Base-by-base conservation (phyloP, 192 early-diverging fungal species). In the Backusella morwellensis region DNA sequence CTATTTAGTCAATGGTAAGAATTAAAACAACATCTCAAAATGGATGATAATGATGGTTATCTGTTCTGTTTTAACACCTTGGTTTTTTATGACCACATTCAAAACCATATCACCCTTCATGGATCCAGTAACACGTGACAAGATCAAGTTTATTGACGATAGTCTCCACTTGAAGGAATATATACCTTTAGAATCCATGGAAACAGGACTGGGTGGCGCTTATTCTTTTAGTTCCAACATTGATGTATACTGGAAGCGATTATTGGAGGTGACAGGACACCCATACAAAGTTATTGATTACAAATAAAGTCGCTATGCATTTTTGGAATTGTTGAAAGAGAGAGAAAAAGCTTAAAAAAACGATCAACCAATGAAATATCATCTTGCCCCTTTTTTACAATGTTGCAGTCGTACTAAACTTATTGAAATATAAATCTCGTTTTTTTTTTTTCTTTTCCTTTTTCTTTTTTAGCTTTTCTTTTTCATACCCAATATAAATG, bases 51-150 rank as follows among this genome's bases (percentile, higher is more conserved):
- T 32, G 2, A 32, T 40, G 38, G 38, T 9, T 32, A 23, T 75
- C 19, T 36, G 1, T 32, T 66, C 8, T 66, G 6, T 6, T 66
- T 21, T 75, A 90, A 93, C 95, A 36, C 93, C 93, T 59, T 95
- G 92, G 92, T 92, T 95, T 77, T 93, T 98, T 78, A 90, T 88
- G 80, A 89, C 87, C 9, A 93, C 95, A 75, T 96, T 93, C 81
- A 93, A 89, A 80, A 52, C 95, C 23, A 88, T 98, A 32, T 90
- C 92, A 47, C 95, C 95, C 15, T 97, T 97, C 75, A 90, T 98
- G 71, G 96, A 98, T 81, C 96, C 95, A 6, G 91, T 97, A 42
- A 98, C 97, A 38, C 90, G 90, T 56, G 81, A 84, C 11, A 98
- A 82, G 74, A 75, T 82, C 19, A 70, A 72, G 35, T 82, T 82